These are phyloP conservation scores for Microcyclospora tardicrescens DNA, from an alignment of 2,329 filamentous ascomycete species.

Conservation along the genomic window DNA sequence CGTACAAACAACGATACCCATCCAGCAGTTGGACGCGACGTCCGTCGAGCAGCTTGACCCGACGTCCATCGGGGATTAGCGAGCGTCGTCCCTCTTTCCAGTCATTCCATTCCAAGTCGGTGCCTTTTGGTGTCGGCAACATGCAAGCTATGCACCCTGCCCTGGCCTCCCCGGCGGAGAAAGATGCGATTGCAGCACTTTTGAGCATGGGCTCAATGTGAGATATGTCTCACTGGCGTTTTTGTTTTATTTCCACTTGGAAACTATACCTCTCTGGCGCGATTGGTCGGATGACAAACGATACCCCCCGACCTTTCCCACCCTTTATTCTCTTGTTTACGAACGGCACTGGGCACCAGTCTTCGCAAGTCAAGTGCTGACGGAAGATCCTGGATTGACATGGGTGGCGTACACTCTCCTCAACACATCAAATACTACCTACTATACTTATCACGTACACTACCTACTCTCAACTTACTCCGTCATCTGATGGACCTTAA, in stretches of 20 bases:
- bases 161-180: constrained; percentile 52
- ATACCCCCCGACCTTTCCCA: not conserved
- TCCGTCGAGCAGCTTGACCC: constrained; percentile 12
- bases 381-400: constrained; percentile 26
- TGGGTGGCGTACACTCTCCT: constrained; percentile 20
- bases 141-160: constrained; percentile 5
- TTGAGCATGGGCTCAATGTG: constrained; percentile 61
- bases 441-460: constrained; percentile 6
- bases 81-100: not conserved
- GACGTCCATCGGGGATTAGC: constrained; percentile 10
- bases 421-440: constrained; percentile 4
- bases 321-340: constrained; percentile 10
- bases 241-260: constrained; percentile 4
- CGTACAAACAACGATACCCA: constrained; percentile 15
- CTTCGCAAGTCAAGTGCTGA: constrained; percentile 24
- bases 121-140: constrained; percentile 8
- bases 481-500: not conserved
- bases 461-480: constrained; percentile 3
- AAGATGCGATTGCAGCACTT: constrained; percentile 69
- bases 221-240: constrained; percentile 11
- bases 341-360: constrained; percentile 24
- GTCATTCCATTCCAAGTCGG: constrained; percentile 10
- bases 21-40: constrained; percentile 12
- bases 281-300: not conserved
- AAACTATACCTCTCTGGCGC: too few species aligned